These are phyloP conservation scores for Colletotrichum caudatum DNA, from an alignment of 2,329 filamentous ascomycete genomes.

Conservation along the genomic window DNA sequence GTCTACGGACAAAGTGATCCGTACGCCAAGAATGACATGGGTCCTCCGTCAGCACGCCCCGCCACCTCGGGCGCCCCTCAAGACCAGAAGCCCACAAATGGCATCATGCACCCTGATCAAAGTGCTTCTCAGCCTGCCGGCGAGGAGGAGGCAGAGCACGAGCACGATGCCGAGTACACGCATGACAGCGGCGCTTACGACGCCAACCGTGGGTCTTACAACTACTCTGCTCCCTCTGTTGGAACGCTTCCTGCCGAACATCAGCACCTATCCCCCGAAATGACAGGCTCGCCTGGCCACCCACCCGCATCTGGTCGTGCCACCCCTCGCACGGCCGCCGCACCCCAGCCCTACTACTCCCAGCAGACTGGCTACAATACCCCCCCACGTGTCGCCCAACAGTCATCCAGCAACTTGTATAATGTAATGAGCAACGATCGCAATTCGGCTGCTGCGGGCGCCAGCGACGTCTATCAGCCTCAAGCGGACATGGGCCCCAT, in stretches of 20 bases:
- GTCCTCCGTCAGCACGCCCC: slow-evolving; percentile 76
- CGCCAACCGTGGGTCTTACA: slow-evolving; percentile 78
- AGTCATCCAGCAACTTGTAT: slow-evolving; percentile 85
- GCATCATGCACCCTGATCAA: slow-evolving; percentile 69
- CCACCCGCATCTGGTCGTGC: slow-evolving; percentile 85
- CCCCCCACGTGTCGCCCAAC: slow-evolving; percentile 75
- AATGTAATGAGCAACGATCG: slow-evolving; percentile 89
- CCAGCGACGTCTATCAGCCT: slow-evolving; percentile 77
- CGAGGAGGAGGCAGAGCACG: slow-evolving; percentile 79
- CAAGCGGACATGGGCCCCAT: slow-evolving; percentile 70
- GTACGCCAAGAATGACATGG: slow-evolving; percentile 91
- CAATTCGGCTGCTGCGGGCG: slow-evolving; percentile 69
- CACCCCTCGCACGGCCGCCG: slow-evolving; percentile 82
- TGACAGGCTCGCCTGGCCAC: slow-evolving; percentile 84
- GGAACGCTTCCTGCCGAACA: slow-evolving; percentile 77
- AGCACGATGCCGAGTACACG: slow-evolving; percentile 87
- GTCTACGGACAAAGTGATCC: slow-evolving; percentile 76
- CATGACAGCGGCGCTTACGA: slow-evolving; percentile 84
- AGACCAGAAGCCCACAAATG: slow-evolving; percentile 75
- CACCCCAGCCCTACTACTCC: slow-evolving; percentile 79
- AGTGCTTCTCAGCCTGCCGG: slow-evolving; percentile 63
- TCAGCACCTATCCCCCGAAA: slow-evolving; percentile 81
- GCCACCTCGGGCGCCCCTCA: slow-evolving; percentile 67
- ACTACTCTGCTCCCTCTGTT: slow-evolving; percentile 78
- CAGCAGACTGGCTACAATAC: slow-evolving; percentile 79